phyloP scores from a whole-genome alignment of 345 rosid species.

The Carallia pectinifolia region DNA sequence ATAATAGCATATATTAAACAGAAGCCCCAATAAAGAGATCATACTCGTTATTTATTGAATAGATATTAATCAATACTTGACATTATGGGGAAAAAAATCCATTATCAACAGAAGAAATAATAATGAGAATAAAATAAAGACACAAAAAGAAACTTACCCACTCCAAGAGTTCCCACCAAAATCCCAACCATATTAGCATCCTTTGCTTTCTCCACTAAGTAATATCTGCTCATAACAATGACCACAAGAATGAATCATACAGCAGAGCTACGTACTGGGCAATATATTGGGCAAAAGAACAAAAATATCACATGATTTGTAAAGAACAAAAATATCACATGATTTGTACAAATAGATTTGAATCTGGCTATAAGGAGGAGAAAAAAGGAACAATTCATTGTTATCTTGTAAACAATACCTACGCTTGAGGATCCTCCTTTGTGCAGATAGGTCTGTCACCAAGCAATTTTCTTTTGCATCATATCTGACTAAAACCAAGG shows the following conservation, averaged over 20 bases:
- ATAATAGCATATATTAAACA: not conserved
- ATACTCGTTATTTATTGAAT: not conserved
- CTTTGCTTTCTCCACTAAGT: slow-evolving; percentile 92
- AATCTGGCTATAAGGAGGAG: not conserved
- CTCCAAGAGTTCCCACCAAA: slow-evolving; percentile 96
- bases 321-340: not conserved
- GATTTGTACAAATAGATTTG: not conserved
- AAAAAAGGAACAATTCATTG: not conserved
- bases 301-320: not conserved
- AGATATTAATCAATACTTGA: not conserved
- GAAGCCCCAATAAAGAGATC: too few relatives aligned
- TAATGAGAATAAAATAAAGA: not conserved
- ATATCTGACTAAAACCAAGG: slow-evolving; percentile 73
- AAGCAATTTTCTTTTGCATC: slow-evolving; percentile 60
- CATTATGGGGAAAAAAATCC: not conserved
- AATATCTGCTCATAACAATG: slow-evolving; percentile 59
- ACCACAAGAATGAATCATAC: not conserved
- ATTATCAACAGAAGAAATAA: not conserved
- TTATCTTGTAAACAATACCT: slow-evolving; percentile 45
- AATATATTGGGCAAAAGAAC: not conserved
- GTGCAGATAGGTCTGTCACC: slow-evolving; percentile 74
- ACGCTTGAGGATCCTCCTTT: slow-evolving; percentile 73
- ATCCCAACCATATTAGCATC: slow-evolving; percentile 92
- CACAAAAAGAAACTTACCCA: slow-evolving; percentile 50
- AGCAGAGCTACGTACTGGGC: slow-evolving; percentile 5